A percentile compares a stretch with the other conserved stretches of the same genome.
These are phyloP conservation scores for Penicillium maclennaniae DNA, from an alignment of 495 filamentous ascomycete species.

Conservation along the genomic window DNA sequence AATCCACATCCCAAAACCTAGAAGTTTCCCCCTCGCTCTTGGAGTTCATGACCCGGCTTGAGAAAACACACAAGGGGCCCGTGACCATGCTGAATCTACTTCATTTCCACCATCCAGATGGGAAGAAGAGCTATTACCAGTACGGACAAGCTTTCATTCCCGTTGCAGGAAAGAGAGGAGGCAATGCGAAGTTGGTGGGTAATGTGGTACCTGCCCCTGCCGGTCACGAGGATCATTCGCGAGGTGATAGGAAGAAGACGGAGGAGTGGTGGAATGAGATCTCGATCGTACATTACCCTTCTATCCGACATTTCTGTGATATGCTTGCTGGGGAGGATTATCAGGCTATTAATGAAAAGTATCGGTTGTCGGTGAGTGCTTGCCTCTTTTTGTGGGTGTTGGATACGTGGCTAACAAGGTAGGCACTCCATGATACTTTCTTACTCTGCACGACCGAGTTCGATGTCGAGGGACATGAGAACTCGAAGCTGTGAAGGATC, in stretches of 20 bases:
- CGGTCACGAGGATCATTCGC: conserved; percentile 22
- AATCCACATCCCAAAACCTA: conserved; percentile 46
- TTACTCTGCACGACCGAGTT: conserved; percentile 60
- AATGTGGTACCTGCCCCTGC: conserved; percentile 41
- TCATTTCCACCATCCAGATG: conserved; percentile 49
- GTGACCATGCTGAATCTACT: conserved; percentile 70
- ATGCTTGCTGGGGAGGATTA: conserved; percentile 63
- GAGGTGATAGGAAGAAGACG: conserved; percentile 20
- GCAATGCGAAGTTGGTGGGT: conserved; percentile 60
- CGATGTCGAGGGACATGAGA: conserved; percentile 29
- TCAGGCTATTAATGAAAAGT: conserved; percentile 56
- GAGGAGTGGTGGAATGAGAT: conserved; percentile 53
- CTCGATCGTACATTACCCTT: conserved; percentile 65
- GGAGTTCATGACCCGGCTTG: conserved; percentile 42
- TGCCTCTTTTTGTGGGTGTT: not conserved
- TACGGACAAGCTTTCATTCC: conserved; percentile 57
- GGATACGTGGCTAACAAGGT: not conserved
- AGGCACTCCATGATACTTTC: conserved; percentile 58
- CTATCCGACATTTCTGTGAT: conserved; percentile 57
- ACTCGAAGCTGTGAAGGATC: conserved; percentile 22
- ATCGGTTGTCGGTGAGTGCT: conserved; percentile 45
- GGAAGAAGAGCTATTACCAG: conserved; percentile 51
- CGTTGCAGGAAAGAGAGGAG: conserved; percentile 52
- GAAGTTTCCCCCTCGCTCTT: conserved; percentile 51
- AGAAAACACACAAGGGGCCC: conserved; percentile 35